A percentile compares a stretch with the other conserved stretches of the same genome.
phyloP scores from a whole-genome alignment of 2,329 filamentous ascomycete genomes.

The Xylariomycetidae sp. region DNA sequence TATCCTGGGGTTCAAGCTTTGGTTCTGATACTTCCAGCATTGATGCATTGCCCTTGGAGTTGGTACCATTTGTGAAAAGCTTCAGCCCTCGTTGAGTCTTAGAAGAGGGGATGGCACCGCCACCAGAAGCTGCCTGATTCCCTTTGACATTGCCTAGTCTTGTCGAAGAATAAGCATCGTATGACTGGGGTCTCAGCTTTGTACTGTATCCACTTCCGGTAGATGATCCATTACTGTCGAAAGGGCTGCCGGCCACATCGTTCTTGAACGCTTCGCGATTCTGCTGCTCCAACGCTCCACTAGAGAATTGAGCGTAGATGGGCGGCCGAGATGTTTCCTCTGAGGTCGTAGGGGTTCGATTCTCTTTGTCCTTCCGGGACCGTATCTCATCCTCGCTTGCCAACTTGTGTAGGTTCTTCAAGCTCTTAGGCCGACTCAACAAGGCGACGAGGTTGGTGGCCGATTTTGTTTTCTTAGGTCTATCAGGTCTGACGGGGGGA shows the following conservation, averaged over 20 bases:
- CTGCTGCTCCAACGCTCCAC: slow-evolving; percentile 27
- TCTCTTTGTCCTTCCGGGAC: slow-evolving; percentile 71
- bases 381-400: slow-evolving; percentile 46
- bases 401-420: slow-evolving; percentile 58
- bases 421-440: slow-evolving; percentile 69
- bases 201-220: slow-evolving; percentile 15
- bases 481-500: slow-evolving; percentile 49
- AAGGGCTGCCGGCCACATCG: slow-evolving; percentile 3
- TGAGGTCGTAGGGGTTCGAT: slow-evolving; percentile 58
- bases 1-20: slow-evolving; percentile 51
- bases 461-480: slow-evolving; percentile 77
- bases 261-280: slow-evolving; percentile 9
- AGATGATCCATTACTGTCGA: slow-evolving; percentile 10
- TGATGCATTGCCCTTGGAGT: slow-evolving; percentile 34
- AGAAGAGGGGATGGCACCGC: slow-evolving; percentile 23
- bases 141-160: too few species aligned
- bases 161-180: slow-evolving; percentile 34
- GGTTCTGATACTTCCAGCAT: slow-evolving; percentile 46
- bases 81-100: slow-evolving; percentile 38
- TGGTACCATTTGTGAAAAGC: slow-evolving; percentile 34
- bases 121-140: slow-evolving; percentile 6
- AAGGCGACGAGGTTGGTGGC: slow-evolving; percentile 75
- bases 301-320: slow-evolving; percentile 74
- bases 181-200: slow-evolving; percentile 48
- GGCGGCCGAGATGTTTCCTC: slow-evolving; percentile 53